Percentiles rank a stretch among this genome's conserved stretches.
Conservation (phyloP, 495 filamentous ascomycete genomes). For the Penicillium alfredii region DNA sequence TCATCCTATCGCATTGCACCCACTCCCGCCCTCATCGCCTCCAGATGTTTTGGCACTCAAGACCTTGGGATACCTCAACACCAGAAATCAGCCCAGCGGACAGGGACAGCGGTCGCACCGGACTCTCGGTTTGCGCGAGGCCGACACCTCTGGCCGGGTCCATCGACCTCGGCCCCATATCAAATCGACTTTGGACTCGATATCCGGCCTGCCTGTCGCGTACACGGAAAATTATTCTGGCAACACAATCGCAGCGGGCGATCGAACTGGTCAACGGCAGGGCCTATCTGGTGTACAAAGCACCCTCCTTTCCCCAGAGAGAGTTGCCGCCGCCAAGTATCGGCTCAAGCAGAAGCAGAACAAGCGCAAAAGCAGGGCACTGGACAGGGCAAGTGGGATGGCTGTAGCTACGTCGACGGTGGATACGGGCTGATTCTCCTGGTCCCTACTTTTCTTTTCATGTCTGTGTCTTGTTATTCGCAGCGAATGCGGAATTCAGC, state of each 20-base stretch:
- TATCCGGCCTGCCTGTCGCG: constrained; percentile 10
- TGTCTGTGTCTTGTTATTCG: too few species aligned
- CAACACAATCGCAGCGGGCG: constrained; percentile 22
- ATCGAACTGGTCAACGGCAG: constrained; percentile 34
- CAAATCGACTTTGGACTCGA: constrained; percentile 21
- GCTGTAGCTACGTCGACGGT: background rate
- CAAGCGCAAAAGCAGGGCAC: constrained; percentile 25
- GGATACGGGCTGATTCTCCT: background rate
- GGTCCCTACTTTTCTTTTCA: too few species aligned
- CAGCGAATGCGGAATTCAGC: too few species aligned
- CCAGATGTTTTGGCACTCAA: constrained; percentile 24
- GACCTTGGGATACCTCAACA: constrained; percentile 15
- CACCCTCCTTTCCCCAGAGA: constrained; percentile 51
- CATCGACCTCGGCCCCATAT: constrained; percentile 26
- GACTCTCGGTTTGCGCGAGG: constrained; percentile 19
- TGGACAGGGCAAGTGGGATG: constrained; percentile 27
- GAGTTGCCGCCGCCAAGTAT: constrained; percentile 56
- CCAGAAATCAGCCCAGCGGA: constrained; percentile 15
- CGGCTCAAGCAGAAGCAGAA: constrained; percentile 51
- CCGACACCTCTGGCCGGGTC: constrained; percentile 10
- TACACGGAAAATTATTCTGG: constrained; percentile 13
- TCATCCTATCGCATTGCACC: constrained; percentile 7
- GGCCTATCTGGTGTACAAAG: constrained; percentile 28
- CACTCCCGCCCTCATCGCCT: constrained; percentile 31
- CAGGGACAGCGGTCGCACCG: constrained; percentile 26